Evolutionary conservation across 805 yeast genomes (phyloP), one percentile per base, ranked within the genome.

Genomic region (Candida sakaeoensis): DNA sequence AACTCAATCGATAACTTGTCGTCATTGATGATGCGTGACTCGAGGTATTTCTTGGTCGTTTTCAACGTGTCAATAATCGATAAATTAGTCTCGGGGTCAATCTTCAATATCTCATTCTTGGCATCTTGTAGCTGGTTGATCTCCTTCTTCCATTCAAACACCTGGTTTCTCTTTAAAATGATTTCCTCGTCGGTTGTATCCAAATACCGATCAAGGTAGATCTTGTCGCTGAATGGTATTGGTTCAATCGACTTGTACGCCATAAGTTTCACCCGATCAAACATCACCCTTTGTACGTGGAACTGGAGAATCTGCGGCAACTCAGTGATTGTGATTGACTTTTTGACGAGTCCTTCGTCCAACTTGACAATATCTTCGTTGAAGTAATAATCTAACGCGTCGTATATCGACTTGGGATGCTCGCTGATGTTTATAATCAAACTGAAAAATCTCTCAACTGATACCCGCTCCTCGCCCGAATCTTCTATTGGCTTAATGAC

Each of bases 241-340:
- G 89, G 95, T 42, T 84, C 89, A 31, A 77, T 74, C 2, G 89
- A 82, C 57, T 93, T 93, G 53, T 86, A 86, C 0, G 95, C 87
- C 60, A 82, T 74, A 37, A 81, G 72, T 10, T 75, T 63, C 40
- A 71, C 82, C 33, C 89, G 72, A 55, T 93, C 96, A 58, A 82
- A 93, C 57, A 87, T 86, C 1, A 93, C 98, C 55, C 99, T 73
- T 61, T 90, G 98, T 6, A 93, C 85, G 56, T 93, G 99, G 36
- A 93, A 77, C 57, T 93, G 99, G 36, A 93, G 60, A 37, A 93
- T 76, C 5, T 81, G 80, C 0, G 99, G 99, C 15, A 88, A 63
- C 41, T 78, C 72, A 8, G 77, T 71, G 3, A 91, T 75, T 0
- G 90, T 77, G 34, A 90, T 74, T 0, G 85, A 75, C 55, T 95